Percentiles rank a stretch among this genome's conserved stretches.
Conservation (phyloP, 305 asterid genomes). For the Petunia hybrid region DNA sequence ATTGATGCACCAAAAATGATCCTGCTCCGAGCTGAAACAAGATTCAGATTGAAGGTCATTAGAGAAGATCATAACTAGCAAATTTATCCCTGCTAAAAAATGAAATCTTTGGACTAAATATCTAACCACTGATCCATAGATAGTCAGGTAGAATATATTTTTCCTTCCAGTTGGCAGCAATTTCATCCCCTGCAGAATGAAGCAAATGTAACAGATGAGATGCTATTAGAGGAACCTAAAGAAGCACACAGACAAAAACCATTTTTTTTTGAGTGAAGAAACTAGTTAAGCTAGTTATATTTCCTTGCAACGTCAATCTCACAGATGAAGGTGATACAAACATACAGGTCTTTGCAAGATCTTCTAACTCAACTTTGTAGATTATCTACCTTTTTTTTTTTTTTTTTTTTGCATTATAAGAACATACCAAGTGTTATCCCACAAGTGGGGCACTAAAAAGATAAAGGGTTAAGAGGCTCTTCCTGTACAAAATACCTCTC, state of each 20-base stretch:
- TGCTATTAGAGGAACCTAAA: background rate
- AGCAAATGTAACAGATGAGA: slow-evolving; percentile 30
- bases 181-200: slow-evolving; percentile 81
- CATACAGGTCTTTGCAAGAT: slow-evolving; percentile 3
- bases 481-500: too few relatives aligned
- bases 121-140: slow-evolving; percentile 83
- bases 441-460: too few relatives aligned
- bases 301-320: slow-evolving; percentile 14
- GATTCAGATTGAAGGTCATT: slow-evolving; percentile 35
- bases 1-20: slow-evolving; percentile 70
- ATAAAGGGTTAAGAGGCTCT: too few relatives aligned
- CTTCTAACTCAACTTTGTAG: background rate
- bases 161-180: slow-evolving; percentile 86
- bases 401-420: too few relatives aligned
- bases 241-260: background rate
- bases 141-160: slow-evolving; percentile 73
- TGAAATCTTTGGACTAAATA: slow-evolving; percentile 18
- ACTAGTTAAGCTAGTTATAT: slow-evolving; percentile 3
- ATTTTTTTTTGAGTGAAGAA: background rate
- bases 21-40: slow-evolving; percentile 88
- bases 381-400: background rate
- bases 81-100: slow-evolving; percentile 32
- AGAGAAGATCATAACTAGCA: slow-evolving; percentile 27
- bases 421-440: too few relatives aligned
- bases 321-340: background rate